Evolutionary conservation across 768 basidiomycete genomes (phyloP), one percentile per base, ranked within the genome.

Genomic region (Crucibulum laeve): DNA sequence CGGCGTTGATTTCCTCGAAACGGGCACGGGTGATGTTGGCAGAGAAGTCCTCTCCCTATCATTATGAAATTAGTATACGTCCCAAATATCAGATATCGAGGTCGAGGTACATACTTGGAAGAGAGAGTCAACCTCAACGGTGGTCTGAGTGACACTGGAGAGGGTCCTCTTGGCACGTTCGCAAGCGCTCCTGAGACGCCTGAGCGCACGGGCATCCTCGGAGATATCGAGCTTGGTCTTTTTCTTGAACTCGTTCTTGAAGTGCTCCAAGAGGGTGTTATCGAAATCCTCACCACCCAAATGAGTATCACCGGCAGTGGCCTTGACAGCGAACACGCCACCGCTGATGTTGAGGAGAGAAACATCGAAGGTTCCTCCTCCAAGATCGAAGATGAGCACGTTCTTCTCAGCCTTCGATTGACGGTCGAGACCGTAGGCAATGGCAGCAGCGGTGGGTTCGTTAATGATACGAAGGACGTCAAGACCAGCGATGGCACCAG

Each of bases 401-500:
- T 95, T 97, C 72, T 91, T 92, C 79, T 98, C 95, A 48, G 80
- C 73, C 70, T 89, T 91, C 60, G 87, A 83, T 73, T 96, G 91
- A 61, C 89, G 87, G 68, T 98, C 96, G 44, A 91, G 86, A 77
- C 96, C 96, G 65, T 97, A 97, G 40, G 96, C 96, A 55, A 99
- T 97, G 61, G 96, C 96, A 46, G 96, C 96, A 40, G 96, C 96
- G 43, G 96, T 99, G 51, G 96, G 96, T 76, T 99, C 96, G 73
- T 99, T 99, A 78, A 99, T 99, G 78, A 99, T 99, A 73, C 96
- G 95, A 70, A 99, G 91, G 57, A 99, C 93, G 63, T 99, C 94
- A 50, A 99, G 90, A 51, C 96, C 96, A 59, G 96, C 81, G 55
- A 99, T 99, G 56, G 89, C 79, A 68, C 96, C 96, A 50, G 96